Conservation (phyloP, 352 stramenopile genomes). For the Saprolegnia parasitica region DNA sequence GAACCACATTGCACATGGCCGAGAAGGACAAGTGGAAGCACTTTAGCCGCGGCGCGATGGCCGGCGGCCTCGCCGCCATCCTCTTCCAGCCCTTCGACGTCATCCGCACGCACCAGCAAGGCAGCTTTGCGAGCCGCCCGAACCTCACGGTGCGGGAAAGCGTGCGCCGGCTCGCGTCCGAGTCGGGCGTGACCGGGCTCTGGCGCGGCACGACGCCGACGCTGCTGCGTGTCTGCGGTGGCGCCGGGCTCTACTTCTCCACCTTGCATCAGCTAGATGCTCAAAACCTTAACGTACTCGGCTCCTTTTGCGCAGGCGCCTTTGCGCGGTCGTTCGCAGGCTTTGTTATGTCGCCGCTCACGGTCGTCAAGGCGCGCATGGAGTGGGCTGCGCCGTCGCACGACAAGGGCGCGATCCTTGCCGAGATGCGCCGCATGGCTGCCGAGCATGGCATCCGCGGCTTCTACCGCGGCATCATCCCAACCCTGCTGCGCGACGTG, state of each 20-base stretch:
- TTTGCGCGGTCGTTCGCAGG: constrained; percentile 83
- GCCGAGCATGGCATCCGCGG: constrained; percentile 61
- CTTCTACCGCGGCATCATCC: constrained; percentile 81
- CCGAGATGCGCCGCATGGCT: constrained; percentile 63
- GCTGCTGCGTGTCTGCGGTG: constrained; percentile 71
- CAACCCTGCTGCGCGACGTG: constrained; percentile 81
- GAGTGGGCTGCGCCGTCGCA: constrained; percentile 67
- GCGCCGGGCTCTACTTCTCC: constrained; percentile 79
- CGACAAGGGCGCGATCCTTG: constrained; percentile 48
- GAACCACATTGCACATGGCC: neutral
- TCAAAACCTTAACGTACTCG: constrained; percentile 51
- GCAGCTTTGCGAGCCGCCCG: constrained; percentile 45
- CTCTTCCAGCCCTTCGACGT: constrained; percentile 84
- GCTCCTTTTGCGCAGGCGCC: constrained; percentile 75
- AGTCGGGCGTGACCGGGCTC: constrained; percentile 36
- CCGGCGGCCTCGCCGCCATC: constrained; percentile 72
- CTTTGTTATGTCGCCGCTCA: constrained; percentile 75
- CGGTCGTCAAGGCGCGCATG: constrained; percentile 84
- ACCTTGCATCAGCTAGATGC: constrained; percentile 34
- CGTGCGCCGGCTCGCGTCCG: constrained; percentile 1
- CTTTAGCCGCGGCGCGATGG: constrained; percentile 46
- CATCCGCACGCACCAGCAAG: constrained; percentile 78
- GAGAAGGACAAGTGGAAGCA: constrained; percentile 30
- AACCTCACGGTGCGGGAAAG: constrained; percentile 18
- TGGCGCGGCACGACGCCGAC: constrained; percentile 80